These are phyloP conservation scores for Nemania diffusa DNA, from an alignment of 2,329 filamentous ascomycete species.

Conservation along the genomic window DNA sequence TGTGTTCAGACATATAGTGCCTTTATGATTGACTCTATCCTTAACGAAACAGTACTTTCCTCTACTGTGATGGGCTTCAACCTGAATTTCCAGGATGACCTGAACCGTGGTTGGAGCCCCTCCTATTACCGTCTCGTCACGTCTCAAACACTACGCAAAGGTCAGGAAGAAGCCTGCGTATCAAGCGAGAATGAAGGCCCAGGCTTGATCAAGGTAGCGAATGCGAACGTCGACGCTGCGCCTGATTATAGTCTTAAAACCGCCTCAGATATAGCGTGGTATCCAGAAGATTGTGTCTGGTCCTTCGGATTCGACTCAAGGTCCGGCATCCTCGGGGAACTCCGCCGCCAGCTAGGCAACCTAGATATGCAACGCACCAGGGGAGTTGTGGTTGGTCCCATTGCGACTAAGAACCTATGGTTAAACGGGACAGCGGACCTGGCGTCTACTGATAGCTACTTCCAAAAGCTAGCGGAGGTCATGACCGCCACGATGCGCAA, in stretches of 20 bases:
- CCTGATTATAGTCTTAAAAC: neutral
- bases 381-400: constrained; percentile 1
- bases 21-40: neutral
- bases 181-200: neutral
- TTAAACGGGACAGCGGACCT: no score
- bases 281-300: constrained; percentile 14
- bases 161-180: neutral
- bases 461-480: constrained; percentile 14
- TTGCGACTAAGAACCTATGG: no score
- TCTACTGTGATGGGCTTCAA: neutral
- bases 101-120: neutral
- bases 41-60: neutral
- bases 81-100: neutral
- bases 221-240: constrained; percentile 12
- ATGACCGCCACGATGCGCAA: constrained; percentile 25
- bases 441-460: constrained; percentile 2
- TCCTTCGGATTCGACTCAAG: neutral
- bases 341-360: constrained; percentile 1
- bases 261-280: neutral
- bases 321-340: neutral
- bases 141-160: neutral
- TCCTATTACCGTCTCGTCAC: neutral
- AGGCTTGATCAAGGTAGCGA: constrained; percentile 1
- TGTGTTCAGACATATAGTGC: neutral
- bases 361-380: constrained; percentile 14